Percentiles rank a stretch among this genome's conserved stretches.
phyloP scores from a whole-genome alignment of 2,329 filamentous ascomycete genomes.

The Hypoxylon sp. region DNA sequence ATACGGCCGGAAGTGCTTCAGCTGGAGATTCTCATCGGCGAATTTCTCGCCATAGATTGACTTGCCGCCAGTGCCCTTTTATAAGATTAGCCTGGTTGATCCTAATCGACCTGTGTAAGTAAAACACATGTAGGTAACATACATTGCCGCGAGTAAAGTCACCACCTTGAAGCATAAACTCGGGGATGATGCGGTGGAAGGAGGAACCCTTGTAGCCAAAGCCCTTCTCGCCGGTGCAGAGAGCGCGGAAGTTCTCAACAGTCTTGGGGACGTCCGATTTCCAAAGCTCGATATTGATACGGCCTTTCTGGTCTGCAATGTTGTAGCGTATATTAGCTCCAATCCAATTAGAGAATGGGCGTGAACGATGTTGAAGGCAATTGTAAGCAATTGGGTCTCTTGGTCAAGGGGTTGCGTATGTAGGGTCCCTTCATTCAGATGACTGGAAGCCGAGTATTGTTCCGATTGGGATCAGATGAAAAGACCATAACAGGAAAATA shows the following conservation, averaged over 20 bases:
- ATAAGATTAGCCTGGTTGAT: constrained; percentile 12
- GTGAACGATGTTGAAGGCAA: background rate
- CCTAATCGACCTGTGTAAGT: background rate
- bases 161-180: constrained; percentile 97
- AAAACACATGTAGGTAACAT: constrained; percentile 56
- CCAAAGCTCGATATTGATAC: constrained; percentile 91
- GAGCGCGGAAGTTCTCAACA: constrained; percentile 83
- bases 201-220: constrained; percentile 85
- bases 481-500: constrained; percentile 11
- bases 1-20: constrained; percentile 79
- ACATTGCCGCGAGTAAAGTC: constrained; percentile 95
- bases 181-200: constrained; percentile 93
- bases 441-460: no score
- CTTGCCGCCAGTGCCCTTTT: constrained; percentile 87
- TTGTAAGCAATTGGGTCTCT: constrained; percentile 14
- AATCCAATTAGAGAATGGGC: background rate
- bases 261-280: constrained; percentile 91
- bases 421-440: no score
- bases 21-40: constrained; percentile 88
- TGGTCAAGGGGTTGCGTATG: background rate
- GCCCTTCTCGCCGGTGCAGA: constrained; percentile 84
- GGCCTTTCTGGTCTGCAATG: constrained; percentile 74
- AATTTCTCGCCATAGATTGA: constrained; percentile 98
- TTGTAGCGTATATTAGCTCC: constrained; percentile 12
- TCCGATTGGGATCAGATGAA: background rate